Evolutionary conservation across 2,329 filamentous ascomycete species (phyloP), one percentile per base, ranked within the genome.

Genomic region (Colletotrichum graminicola): DNA sequence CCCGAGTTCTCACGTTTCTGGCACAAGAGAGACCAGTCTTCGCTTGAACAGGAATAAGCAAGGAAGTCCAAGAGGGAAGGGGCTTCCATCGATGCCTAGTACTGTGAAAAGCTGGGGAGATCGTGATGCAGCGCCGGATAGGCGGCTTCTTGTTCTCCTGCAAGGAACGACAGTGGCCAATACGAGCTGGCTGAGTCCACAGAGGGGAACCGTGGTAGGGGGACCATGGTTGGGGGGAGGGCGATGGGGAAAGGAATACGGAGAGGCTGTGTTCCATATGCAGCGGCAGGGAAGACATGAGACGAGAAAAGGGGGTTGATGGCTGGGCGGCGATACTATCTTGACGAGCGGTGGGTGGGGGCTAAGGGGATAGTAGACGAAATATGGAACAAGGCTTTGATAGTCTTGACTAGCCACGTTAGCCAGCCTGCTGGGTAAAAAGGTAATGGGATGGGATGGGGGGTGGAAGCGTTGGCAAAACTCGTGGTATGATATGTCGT

Each of bases 1-100:
- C 55, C 3, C 76, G 79, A 12, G 67, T 82, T 34, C 71, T 79
- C 21, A 70, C 75, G 0, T 82, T 81, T 67, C 74, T 82, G 32
- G 71, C 71, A 4, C 68, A 73, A 34, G 78, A 76, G 26, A 39
- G 21, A 10, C 18, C 59, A 23, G 55, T 55, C 29, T 43, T 56
- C n/a, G 34, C 23, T 32, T 67, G 49, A 64, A 39, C 8, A 14
- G 32, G 16, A n/a, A 26, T 5, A n/a, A 12, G 43, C 34, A 34
- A 61, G 41, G 29, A 16, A 14, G 12, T 1, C 34, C 14, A 4
- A 11, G 8, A 36, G n/a, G 14, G 1, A n/a, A 49, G 29, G 29
- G 47, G 32, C 26, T 49, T 49, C 36, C 49, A 56, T 41, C 45
- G 45, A 39, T 51, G n/a, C 59, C n/a, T 14, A 7, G 36, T 51